These are phyloP conservation scores for Castanea sativa DNA, from an alignment of 306 rosid genomes.

Conservation along the genomic window DNA sequence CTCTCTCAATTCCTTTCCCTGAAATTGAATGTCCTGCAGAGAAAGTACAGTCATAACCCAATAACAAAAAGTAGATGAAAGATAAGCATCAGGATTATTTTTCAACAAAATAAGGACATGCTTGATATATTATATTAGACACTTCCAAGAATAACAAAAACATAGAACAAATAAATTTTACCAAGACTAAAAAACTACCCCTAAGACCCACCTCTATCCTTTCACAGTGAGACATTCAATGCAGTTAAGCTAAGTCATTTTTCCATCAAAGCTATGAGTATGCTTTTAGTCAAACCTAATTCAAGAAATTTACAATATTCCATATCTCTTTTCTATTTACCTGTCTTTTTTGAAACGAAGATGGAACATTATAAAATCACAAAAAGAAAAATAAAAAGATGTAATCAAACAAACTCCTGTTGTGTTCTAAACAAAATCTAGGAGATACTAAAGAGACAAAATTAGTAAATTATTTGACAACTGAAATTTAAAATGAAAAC, in stretches of 20 bases:
- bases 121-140: background rate
- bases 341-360: background rate
- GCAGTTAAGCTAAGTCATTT: background rate
- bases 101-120: background rate
- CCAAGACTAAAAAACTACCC: background rate
- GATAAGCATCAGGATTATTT: background rate
- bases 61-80: background rate
- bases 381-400: background rate
- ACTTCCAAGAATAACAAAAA: background rate
- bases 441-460: too few species aligned
- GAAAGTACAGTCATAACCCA: background rate
- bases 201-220: background rate
- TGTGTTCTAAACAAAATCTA: background rate
- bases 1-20: constrained; percentile 63
- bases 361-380: background rate
- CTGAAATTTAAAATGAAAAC: too few species aligned
- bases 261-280: background rate
- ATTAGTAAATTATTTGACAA: too few species aligned
- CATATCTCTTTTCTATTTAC: background rate
- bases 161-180: background rate
- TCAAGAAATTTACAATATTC: background rate
- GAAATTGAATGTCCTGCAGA: constrained; percentile 69
- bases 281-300: background rate
- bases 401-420: background rate
- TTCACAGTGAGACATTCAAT: background rate